A percentile compares a stretch with the other conserved stretches of the same genome.
Evolutionary conservation across 768 basidiomycete species (phyloP).

Genomic region (Polyporus arcularius): DNA sequence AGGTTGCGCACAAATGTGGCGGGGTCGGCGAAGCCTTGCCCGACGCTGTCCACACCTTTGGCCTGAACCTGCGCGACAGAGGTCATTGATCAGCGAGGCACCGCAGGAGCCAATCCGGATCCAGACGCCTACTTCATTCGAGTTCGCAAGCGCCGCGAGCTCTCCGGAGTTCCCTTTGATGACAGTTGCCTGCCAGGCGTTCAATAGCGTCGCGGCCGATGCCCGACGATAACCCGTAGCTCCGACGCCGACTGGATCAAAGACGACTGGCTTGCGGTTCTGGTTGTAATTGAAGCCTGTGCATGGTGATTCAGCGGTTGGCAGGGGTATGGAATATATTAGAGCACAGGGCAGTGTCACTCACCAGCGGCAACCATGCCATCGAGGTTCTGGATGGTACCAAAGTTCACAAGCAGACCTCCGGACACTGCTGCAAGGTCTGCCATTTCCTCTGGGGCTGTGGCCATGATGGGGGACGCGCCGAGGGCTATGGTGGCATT

Average conservation of each 20-base stretch:
- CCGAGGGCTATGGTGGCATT: constrained; percentile 87
- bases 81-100: not conserved
- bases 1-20: constrained; percentile 65
- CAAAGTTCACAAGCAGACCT: constrained; percentile 84
- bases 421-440: constrained; percentile 69
- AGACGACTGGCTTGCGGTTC: constrained; percentile 73
- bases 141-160: constrained; percentile 76
- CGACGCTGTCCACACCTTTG: constrained; percentile 86
- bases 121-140: constrained; percentile 60
- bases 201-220: constrained; percentile 65
- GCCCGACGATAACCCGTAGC: constrained; percentile 72
- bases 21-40: constrained; percentile 77
- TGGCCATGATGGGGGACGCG: constrained; percentile 94
- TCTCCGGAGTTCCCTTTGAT: constrained; percentile 96
- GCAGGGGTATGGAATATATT: too few relatives aligned
- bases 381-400: constrained; percentile 68
- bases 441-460: constrained; percentile 77
- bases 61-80: constrained; percentile 53
- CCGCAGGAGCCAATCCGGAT: not conserved
- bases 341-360: not conserved
- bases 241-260: constrained; percentile 92
- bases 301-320: not conserved
- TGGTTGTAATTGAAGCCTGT: constrained; percentile 43
- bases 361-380: constrained; percentile 78
- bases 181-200: constrained; percentile 81